Percentiles rank a stretch among this genome's conserved stretches.
These are phyloP conservation scores for Vitis hybrid DNA, from an alignment of 177 flowering plant species.

Conservation along the genomic window DNA sequence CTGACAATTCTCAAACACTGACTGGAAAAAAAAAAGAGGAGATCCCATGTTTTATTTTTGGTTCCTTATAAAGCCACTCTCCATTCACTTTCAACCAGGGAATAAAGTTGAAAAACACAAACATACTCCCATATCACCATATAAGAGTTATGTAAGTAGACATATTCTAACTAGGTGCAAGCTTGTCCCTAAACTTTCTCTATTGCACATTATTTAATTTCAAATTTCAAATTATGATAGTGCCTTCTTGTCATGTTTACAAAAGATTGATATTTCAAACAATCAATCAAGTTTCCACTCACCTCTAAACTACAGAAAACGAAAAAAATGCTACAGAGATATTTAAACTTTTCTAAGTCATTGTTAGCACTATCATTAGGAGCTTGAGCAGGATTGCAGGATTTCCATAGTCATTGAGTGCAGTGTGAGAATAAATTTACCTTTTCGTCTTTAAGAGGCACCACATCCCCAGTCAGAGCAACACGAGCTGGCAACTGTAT, in stretches of 20 bases:
- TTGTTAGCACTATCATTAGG: not conserved
- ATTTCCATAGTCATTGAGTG: not conserved
- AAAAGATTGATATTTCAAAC: not conserved
- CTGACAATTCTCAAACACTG: no score
- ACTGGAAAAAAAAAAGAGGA: no score
- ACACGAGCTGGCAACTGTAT: slow-evolving; percentile 79
- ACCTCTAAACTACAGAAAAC: not conserved
- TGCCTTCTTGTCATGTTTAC: not conserved
- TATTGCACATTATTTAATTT: not conserved
- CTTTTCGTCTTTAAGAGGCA: slow-evolving; percentile 61
- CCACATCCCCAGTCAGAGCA: slow-evolving; percentile 77
- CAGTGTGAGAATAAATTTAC: slow-evolving; percentile 27
- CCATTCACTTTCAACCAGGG: no score
- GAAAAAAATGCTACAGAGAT: no score
- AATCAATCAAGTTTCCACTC: not conserved
- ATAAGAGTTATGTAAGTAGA: not conserved
- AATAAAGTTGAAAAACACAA: no score
- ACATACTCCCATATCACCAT: not conserved
- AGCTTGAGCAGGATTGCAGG: not conserved
- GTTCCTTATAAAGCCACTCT: no score
- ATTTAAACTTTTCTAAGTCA: no score
- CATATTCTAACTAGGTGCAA: not conserved
- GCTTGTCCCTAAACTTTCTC: not conserved
- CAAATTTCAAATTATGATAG: not conserved
- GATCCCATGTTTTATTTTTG: no score